These are phyloP conservation scores for Arabidopsis arenosa DNA, from an alignment of 345 rosid species.

Conservation along the genomic window DNA sequence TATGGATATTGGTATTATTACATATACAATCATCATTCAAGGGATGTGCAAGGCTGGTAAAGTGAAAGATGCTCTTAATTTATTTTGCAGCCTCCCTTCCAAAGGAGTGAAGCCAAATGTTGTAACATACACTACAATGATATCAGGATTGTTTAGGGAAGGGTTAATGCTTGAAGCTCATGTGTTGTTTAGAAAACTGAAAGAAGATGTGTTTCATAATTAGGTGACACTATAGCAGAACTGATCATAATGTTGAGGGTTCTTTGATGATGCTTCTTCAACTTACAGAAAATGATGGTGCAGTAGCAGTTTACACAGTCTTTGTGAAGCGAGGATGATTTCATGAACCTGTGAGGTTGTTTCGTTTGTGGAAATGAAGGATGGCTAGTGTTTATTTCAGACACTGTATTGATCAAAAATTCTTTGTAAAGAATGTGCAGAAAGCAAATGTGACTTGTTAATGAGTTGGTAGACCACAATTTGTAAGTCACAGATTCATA, in stretches of 20 bases:
- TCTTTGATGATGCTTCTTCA: neutral
- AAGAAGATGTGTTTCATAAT: constrained; percentile 29
- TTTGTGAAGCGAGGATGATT: constrained; percentile 4
- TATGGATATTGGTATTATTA: constrained; percentile 23
- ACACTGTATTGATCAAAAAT: neutral
- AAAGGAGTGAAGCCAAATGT: constrained; percentile 41
- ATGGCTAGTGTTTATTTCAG: neutral
- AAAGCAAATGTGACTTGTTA: constrained; percentile 13
- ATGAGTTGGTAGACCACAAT: neutral
- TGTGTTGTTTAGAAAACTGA: constrained; percentile 37
- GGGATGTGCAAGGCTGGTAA: constrained; percentile 43
- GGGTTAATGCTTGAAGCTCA: constrained; percentile 39
- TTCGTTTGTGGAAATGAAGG: constrained; percentile 14
- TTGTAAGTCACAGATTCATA: neutral
- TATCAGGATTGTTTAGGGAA: constrained; percentile 40
- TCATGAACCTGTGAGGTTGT: constrained; percentile 21
- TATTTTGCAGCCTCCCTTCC: constrained; percentile 35
- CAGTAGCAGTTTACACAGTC: constrained; percentile 3
- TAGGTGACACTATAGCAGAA: constrained; percentile 9
- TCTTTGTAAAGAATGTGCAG: neutral
- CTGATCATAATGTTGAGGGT: neutral
- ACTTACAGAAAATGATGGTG: neutral
- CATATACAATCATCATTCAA: constrained; percentile 33
- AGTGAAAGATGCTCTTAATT: constrained; percentile 32
- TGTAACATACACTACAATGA: constrained; percentile 38